Base-by-base conservation (phyloP, 768 basidiomycete genomes). In the Termitomyces sp. region DNA sequence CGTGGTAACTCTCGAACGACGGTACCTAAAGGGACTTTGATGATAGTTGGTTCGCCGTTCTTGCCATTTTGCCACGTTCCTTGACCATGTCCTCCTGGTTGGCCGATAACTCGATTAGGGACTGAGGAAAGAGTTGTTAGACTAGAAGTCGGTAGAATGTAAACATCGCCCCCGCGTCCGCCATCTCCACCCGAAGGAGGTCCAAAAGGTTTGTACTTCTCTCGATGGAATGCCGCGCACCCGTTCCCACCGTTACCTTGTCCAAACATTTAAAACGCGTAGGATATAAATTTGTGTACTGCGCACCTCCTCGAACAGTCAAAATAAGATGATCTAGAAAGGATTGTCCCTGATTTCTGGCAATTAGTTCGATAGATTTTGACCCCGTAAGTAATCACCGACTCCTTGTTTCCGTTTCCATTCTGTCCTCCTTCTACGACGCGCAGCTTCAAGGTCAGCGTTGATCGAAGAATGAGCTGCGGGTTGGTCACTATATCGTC, bases 171-270 rank as follows among this genome's bases (percentile, higher is more conserved):
- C 27, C 95, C 96, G 45, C 80, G 79, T 2, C 94, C 96, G 16
- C 96, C 96, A 58, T 90, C 89, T 1, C 95, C 96, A 0, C 96
- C 96, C 10, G 94, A 95, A 0, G 96, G 94, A 0, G 94, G 93
- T 0, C 93, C 92, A 59, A 84, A 81, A 1, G 88, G 82, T 55
- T 83, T 83, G 70, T 81, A 93, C 66, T 92, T 91, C 72, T 96
- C 93, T 56, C 92, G 85, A 65, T 94, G 89, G 64, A 98, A 97
- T 5, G 96, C 94, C 23, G 89, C 91, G 60, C 94, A 91, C 23
- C 96, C 96, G 55, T 92, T 77, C 0, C 96, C 96, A 19, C 95
- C 95, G 64, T 80, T 84, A 16, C 94, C 94, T 34, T 90, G 63
- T n/a, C 39, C 39, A 50, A 47, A 32, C 8, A 21, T 44, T 51